Conservation (phyloP, 2,329 filamentous ascomycete species). For the Trichocomaceae sp. region DNA sequence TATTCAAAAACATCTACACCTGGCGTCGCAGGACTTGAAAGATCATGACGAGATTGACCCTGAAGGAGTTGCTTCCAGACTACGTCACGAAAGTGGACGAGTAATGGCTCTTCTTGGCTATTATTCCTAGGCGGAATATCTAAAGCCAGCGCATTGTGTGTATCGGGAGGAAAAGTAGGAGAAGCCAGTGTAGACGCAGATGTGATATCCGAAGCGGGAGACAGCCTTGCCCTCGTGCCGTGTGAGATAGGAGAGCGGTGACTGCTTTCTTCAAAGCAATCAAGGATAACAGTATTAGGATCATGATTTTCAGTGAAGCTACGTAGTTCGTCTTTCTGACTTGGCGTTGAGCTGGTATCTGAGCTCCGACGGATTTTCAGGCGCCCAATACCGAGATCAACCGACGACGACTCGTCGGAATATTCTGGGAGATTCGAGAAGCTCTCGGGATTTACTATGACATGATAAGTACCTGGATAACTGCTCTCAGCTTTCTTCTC, state of each 20-base stretch:
- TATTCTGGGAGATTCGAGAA: slow-evolving; percentile 50
- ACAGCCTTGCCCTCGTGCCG: slow-evolving; percentile 25
- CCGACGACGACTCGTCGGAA: slow-evolving; percentile 26
- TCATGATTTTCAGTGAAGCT: slow-evolving; percentile 27
- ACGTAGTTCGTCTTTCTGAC: slow-evolving; percentile 23
- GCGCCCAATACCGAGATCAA: slow-evolving; percentile 21
- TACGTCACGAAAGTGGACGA: slow-evolving; percentile 35
- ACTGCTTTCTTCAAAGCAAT: slow-evolving; percentile 44
- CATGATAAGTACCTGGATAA: slow-evolving; percentile 50
- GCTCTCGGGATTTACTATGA: slow-evolving; percentile 50
- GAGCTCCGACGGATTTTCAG: slow-evolving; percentile 21
- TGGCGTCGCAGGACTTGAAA: slow-evolving; percentile 21
- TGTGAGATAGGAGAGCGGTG: slow-evolving; percentile 27
- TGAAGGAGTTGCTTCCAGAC: slow-evolving; percentile 38
- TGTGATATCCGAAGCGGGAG: slow-evolving; percentile 30
- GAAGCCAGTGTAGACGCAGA: slow-evolving; percentile 22
- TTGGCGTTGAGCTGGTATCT: slow-evolving; percentile 23
- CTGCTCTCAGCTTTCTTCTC: slow-evolving; percentile 50
- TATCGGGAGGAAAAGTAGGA: slow-evolving; percentile 20
- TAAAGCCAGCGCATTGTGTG: slow-evolving; percentile 16
- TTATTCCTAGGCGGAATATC: slow-evolving; percentile 16
- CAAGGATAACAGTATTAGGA: slow-evolving; percentile 46
- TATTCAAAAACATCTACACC: slow-evolving; percentile 40
- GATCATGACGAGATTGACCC: slow-evolving; percentile 18
- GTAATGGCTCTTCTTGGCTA: slow-evolving; percentile 28